Conservation (phyloP, 1,284 basidiomycete species). For the Cutaneotrichosporon sp. region DNA sequence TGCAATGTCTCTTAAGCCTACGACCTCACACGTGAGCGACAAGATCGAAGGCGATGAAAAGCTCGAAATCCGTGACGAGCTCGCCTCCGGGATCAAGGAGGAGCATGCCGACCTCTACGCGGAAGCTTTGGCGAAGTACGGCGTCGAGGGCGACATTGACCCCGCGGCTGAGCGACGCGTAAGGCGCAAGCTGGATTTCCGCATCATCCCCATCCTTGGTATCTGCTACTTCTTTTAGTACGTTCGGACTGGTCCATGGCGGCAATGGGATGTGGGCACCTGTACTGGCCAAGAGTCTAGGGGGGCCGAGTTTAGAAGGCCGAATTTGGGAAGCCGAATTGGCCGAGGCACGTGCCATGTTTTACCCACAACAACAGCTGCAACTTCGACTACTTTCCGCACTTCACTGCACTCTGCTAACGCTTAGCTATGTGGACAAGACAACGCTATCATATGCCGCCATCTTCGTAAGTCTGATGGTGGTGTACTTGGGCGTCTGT, state of each 20-base stretch:
- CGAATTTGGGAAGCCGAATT: too few species aligned
- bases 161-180: constrained; percentile 38
- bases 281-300: too few species aligned
- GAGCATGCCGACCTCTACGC: constrained; percentile 36
- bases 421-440: constrained; percentile 44
- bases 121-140: constrained; percentile 41
- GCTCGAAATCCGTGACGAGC: neutral
- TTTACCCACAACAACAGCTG: too few species aligned
- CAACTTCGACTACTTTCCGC: too few species aligned
- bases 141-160: constrained; percentile 35
- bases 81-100: neutral
- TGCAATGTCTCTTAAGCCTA: too few species aligned
- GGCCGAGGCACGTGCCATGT: too few species aligned
- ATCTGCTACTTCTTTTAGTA: constrained; percentile 46
- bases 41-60: neutral
- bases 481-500: too few species aligned
- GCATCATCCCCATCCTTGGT: constrained; percentile 39
- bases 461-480: too few species aligned
- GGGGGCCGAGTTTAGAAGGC: too few species aligned
- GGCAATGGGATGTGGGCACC: too few species aligned
- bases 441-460: constrained; percentile 45
- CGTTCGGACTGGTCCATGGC: too few species aligned
- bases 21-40: neutral
- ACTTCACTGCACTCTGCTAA: too few species aligned
- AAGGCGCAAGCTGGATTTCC: constrained; percentile 34